phyloP scores from a whole-genome alignment of 2,329 filamentous ascomycete species.

The Fusarium devonianum region DNA sequence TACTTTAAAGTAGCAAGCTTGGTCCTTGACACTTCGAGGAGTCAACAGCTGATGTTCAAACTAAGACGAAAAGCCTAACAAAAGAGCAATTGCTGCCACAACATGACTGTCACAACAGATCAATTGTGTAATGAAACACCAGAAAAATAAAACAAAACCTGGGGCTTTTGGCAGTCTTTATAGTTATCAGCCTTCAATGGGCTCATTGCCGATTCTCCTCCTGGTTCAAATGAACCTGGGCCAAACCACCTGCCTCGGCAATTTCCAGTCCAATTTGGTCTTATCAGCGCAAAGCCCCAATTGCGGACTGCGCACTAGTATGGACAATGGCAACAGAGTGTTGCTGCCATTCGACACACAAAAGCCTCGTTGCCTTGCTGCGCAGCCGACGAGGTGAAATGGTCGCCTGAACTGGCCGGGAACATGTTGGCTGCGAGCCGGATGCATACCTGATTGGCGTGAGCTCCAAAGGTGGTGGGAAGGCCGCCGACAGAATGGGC shows the following conservation, averaged over 20 bases:
- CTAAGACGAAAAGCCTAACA: no score
- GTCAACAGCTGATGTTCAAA: no score
- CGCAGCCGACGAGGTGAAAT: background rate
- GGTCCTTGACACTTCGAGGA: no score
- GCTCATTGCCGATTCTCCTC: no score
- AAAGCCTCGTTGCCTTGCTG: conserved; percentile 17
- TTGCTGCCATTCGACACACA: conserved; percentile 5
- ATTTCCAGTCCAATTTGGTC: no score
- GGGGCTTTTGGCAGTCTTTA: background rate
- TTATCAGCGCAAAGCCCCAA: conserved; percentile 1
- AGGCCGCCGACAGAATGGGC: background rate
- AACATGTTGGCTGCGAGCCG: background rate
- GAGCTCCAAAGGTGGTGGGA: conserved; percentile 9
- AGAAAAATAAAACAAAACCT: background rate
- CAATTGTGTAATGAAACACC: background rate
- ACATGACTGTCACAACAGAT: background rate
- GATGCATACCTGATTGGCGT: conserved; percentile 28
- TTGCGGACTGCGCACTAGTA: background rate
- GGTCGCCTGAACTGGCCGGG: conserved; percentile 9
- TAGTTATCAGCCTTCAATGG: background rate
- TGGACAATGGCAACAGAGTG: background rate
- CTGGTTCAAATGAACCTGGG: no score
- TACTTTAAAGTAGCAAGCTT: no score
- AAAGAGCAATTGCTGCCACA: background rate
- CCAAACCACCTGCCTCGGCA: no score